phyloP scores from a whole-genome alignment of 306 rosid genomes.

The Cicer cuneatum region DNA sequence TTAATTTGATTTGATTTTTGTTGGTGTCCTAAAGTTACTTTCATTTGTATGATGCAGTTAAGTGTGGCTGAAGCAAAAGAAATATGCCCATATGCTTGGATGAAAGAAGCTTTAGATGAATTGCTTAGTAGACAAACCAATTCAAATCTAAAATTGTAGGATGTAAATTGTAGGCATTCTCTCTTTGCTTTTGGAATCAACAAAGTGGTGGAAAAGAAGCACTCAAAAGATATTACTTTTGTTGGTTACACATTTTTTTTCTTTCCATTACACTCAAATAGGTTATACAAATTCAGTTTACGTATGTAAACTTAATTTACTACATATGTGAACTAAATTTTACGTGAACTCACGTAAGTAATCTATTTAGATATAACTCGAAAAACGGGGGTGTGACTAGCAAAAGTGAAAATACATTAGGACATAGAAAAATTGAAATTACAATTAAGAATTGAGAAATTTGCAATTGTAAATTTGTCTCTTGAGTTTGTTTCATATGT shows the following conservation, averaged over 20 bases:
- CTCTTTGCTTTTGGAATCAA: conserved; percentile 40
- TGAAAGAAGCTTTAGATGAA: conserved; percentile 79
- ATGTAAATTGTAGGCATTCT: conserved; percentile 35
- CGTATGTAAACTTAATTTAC: too few species aligned
- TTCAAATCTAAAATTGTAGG: conserved; percentile 14
- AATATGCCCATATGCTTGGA: conserved; percentile 84
- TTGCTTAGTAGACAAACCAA: conserved; percentile 57
- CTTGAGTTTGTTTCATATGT: conserved; percentile 18
- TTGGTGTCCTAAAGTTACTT: conserved; percentile 45
- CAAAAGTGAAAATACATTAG: not conserved
- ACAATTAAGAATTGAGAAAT: not conserved
- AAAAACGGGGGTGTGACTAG: too few species aligned
- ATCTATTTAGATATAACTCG: too few species aligned
- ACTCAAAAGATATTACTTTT: conserved; percentile 7
- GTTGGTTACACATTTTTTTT: too few species aligned
- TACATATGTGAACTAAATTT: too few species aligned
- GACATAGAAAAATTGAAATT: not conserved
- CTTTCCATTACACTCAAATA: too few species aligned
- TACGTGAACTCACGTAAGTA: too few species aligned
- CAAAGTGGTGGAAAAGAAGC: conserved; percentile 37
- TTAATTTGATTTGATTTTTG: not conserved
- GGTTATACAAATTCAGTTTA: too few species aligned
- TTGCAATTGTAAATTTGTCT: not conserved
- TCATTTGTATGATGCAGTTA: conserved; percentile 61
- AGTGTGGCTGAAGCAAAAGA: conserved; percentile 76